Evolutionary conservation across 2,329 filamentous ascomycete species (phyloP), one percentile per base, ranked within the genome.

Genomic region (Ophiostoma triangulosporum): DNA sequence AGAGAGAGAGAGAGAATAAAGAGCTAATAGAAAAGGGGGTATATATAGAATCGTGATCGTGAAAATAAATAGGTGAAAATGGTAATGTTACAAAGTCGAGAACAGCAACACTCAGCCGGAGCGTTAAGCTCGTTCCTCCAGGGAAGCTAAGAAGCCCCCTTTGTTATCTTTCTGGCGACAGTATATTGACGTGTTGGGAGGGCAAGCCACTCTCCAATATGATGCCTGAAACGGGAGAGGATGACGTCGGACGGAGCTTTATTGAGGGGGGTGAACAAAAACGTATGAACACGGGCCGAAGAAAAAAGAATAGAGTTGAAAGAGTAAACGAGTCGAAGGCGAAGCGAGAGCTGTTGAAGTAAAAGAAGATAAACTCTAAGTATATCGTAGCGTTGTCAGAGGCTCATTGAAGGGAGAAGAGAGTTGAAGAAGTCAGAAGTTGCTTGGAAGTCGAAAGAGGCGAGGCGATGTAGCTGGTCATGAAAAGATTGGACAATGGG

Each of bases 371-470:
- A 63, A 33, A 33, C 14, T 35, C 20, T 15, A 24, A 45, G 11
- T 27, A 36, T 3, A 63, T 70, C 69, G 69, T 72, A 68, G 46
- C 51, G 46, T 45, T 59, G 63, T 71, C 69, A 69, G 68, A 69
- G 65, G 67, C 68, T 72, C 70, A 72, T 72, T 59, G 64, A 67
- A 63, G 62, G 66, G 67, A 45, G 27, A 43, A n/a, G 29, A 68
- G 49, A 33, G 32, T 29, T 35, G 29, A 51, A 26, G 11, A 17
- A 45, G 46, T 46, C 33, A 20, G 12, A 33, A 56, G 59, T 59
- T 64, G 64, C 58, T 20, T 38, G 62, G 59, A 60, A 63, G 69
- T 63, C 54, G 53, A 58, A 53, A 59, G 60, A 62, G 60, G 63
- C 29, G 59, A 64, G 9, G 15, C 6, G 17, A 24, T 45, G 26